Evolutionary conservation across 2,329 filamentous ascomycete species (phyloP), one percentile per base, ranked within the genome.

Genomic region (Fusarium clavum): DNA sequence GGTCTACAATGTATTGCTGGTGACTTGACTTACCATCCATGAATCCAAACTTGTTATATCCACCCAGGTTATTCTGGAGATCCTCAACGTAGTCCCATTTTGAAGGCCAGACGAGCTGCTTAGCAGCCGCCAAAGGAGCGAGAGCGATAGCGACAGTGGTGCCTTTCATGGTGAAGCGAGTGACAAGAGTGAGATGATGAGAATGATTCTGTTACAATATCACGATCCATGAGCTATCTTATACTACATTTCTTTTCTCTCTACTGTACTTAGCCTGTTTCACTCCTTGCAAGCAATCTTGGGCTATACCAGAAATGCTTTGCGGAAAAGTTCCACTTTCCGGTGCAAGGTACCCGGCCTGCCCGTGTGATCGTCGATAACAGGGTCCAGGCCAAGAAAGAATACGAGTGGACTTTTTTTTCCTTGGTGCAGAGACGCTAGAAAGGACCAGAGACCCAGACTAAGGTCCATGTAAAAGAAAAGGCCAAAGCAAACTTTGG

Each of bases 51-150:
- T 24, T 59, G 22, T 55, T 32, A 10, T 62, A 61, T 5, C 70
- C 70, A 5, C 30, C 14, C 25, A 11, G 7, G 61, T 63, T 11
- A 29, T 56, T 20, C 30, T 52, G 34, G 11, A 72, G 57, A 34
- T 73, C 67, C 40, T 73, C 70, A 1, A 71, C 29, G n/a, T 69
- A 64, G 3, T 73, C 67, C 16, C 38, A 73, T 29, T 64, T 58
- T 4, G 70, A 73, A 8, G 70, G 70, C 70, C 70, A 73, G 12
- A 73, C 44, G 8, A 57, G 55, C 34, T 67, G 64, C 13, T 57
- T 59, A 3, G 61, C 62, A 43, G 64, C 34, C 20, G 49, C n/a
- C 1, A 57, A 14, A 5, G 47, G 48, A 22, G n/a, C 18, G 11
- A 67, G 41, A 8, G 49, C 32, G 22, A 62, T 25, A 45, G 49